Percentiles rank a stretch among this genome's conserved stretches.
Conservation (phyloP, 1,284 basidiomycete species). For the Austropuccinia psidii region DNA sequence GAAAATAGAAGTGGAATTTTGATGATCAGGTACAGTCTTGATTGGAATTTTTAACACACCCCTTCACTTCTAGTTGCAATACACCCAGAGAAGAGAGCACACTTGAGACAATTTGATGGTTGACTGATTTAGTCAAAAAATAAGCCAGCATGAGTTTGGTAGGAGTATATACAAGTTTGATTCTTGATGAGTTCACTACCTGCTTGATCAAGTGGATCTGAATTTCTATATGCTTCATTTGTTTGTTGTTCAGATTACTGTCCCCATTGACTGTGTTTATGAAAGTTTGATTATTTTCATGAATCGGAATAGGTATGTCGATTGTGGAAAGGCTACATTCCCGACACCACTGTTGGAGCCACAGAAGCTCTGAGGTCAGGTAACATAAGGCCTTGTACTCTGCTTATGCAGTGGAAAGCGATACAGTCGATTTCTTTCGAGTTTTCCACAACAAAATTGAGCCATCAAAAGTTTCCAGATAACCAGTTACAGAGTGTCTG, state of each 20-base stretch:
- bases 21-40: no score
- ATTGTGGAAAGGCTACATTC: neutral
- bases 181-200: no score
- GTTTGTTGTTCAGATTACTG: neutral
- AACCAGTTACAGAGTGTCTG: neutral
- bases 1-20: no score
- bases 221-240: neutral
- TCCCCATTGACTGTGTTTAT: neutral
- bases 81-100: no score
- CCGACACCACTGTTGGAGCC: neutral
- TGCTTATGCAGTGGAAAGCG: neutral
- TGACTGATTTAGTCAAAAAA: no score
- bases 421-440: neutral
- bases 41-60: no score
- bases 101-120: no score
- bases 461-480: neutral
- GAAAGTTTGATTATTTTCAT: neutral
- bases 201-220: neutral
- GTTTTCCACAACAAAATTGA: neutral
- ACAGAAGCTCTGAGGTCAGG: neutral
- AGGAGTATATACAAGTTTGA: no score
- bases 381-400: neutral
- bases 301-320: neutral
- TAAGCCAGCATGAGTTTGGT: no score
- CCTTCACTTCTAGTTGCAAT: no score